Conservation (phyloP, 768 basidiomycete species). For the Suillus fuscotomentosus region DNA sequence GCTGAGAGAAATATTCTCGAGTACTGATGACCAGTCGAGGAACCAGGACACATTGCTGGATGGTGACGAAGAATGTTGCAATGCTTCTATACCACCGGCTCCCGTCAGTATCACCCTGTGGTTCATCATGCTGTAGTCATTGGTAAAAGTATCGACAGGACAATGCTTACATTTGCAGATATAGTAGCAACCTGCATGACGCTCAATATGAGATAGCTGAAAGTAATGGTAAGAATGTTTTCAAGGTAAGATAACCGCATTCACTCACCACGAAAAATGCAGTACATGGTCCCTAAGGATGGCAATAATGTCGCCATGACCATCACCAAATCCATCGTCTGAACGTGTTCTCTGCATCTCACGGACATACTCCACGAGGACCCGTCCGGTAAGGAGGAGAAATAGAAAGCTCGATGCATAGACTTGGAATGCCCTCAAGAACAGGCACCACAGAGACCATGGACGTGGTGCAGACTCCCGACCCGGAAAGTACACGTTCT, state of each 20-base stretch:
- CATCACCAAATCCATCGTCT: not conserved
- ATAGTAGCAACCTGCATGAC: too few relatives aligned
- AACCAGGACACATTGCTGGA: too few relatives aligned
- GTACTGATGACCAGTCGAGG: too few relatives aligned
- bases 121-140: too few relatives aligned
- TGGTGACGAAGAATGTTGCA: too few relatives aligned
- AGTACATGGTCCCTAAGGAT: not conserved
- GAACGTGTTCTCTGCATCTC: not conserved
- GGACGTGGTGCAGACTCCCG: not conserved
- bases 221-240: too few relatives aligned
- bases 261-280: conserved; percentile 2
- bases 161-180: too few relatives aligned
- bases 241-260: not conserved
- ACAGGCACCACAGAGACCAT: not conserved
- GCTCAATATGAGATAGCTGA: too few relatives aligned
- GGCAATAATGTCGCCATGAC: not conserved
- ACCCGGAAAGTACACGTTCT: not conserved
- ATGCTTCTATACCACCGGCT: too few relatives aligned
- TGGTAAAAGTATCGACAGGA: too few relatives aligned
- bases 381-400: not conserved
- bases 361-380: not conserved
- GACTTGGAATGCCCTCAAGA: not conserved
- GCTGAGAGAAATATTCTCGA: too few relatives aligned
- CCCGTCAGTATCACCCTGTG: too few relatives aligned
- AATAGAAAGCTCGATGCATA: not conserved